Evolutionary conservation across 805 yeast genomes (phyloP), one percentile per base, ranked within the genome.

Genomic region (Candida xyloterini): DNA sequence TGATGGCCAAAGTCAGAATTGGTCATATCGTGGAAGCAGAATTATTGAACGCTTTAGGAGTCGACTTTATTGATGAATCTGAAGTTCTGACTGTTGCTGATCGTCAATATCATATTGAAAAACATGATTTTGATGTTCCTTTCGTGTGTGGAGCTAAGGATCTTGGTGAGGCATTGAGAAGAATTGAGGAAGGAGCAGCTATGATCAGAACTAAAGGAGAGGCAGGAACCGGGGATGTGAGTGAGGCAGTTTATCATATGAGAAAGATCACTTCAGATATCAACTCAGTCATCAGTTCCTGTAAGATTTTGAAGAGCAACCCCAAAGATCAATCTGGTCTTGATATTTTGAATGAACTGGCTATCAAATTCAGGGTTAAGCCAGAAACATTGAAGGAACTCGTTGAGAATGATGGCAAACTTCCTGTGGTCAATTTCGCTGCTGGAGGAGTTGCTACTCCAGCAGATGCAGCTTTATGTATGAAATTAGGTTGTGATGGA

Each of bases 391-490:
- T 85, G 41, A 61, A 71, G 47, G 63, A 70, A 33, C 63, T 74
- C 46, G 67, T 78, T 35, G 70, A 69, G 30, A 66, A 68, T 47
- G 60, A 65, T 8, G 86, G 86, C 23, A 76, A 78, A 53, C 70
- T 84, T 46, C 90, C 90, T 1, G 95, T 84, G 30, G 93, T 85
- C 40, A 84, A 83, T 66, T 84, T 84, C 57, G 91, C 93, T 28
- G 93, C 93, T 21, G 95, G 95, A 30, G 95, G 95, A 43, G 82
- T 84, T 36, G 93, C 95, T 8, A 82, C 95, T 10, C 95, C 95
- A 24, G 80, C 90, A 7, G 95, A 84, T 61, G 95, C 95, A 18
- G 93, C 93, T 15, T 65, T 85, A 48, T 78, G 86, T 62, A 84
- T 85, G 88, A 83, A 80, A 56, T 63, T 81, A 46, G 88, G 88